These are phyloP conservation scores for Wickerhamomyces tratensis DNA, from an alignment of 805 yeast genomes.

Conservation along the genomic window DNA sequence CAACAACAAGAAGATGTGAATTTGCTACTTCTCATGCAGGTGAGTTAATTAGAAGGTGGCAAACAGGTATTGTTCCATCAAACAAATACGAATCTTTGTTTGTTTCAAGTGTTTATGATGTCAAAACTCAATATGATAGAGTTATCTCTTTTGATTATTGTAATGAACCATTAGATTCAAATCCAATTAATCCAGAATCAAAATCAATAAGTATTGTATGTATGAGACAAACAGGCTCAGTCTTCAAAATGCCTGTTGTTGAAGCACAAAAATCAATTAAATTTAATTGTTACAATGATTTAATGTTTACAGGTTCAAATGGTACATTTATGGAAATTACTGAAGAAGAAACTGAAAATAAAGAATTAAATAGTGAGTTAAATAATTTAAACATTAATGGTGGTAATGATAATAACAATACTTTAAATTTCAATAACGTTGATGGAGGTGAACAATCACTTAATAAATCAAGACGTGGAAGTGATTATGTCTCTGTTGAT, in stretches of 20 bases:
- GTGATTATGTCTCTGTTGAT: not conserved
- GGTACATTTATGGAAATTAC: slow-evolving; percentile 33
- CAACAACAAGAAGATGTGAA: slow-evolving; percentile 57
- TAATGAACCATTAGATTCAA: slow-evolving; percentile 2
- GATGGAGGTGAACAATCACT: not conserved
- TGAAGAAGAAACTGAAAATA: slow-evolving; percentile 21
- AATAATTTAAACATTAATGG: slow-evolving; percentile 2
- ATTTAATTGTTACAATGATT: slow-evolving; percentile 63
- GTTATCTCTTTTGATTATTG: slow-evolving; percentile 77
- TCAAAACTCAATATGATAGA: slow-evolving; percentile 66
- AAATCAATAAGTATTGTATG: slow-evolving; percentile 65
- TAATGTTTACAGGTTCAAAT: slow-evolving; percentile 48
- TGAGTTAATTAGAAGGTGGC: slow-evolving; percentile 71
- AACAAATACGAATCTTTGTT: slow-evolving; percentile 46
- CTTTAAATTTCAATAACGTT: not conserved
- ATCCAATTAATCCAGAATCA: slow-evolving; percentile 35
- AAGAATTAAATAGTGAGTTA: slow-evolving; percentile 9
- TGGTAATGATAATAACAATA: no score
- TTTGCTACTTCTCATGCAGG: slow-evolving; percentile 76
- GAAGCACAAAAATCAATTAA: slow-evolving; percentile 55
- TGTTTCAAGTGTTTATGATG: slow-evolving; percentile 68
- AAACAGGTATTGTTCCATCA: slow-evolving; percentile 49
- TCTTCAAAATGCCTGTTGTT: slow-evolving; percentile 66
- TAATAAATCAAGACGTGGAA: not conserved
- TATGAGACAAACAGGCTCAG: slow-evolving; percentile 85